A percentile compares a stretch with the other conserved stretches of the same genome.
phyloP scores from a whole-genome alignment of 345 rosid species.

The Cardamine occulta region DNA sequence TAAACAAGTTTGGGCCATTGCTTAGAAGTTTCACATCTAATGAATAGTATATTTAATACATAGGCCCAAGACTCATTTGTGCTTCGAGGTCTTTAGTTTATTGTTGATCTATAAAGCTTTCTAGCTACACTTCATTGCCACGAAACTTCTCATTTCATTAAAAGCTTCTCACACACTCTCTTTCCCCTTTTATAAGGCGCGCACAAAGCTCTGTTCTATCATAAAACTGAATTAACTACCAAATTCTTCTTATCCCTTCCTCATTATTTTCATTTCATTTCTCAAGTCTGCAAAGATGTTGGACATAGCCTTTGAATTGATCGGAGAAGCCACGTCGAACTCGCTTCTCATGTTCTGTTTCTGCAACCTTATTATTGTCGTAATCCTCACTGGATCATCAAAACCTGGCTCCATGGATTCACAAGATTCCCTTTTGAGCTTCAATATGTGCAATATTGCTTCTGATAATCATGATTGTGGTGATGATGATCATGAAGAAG shows the following conservation, averaged over 20 bases:
- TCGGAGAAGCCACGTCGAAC: constrained; percentile 40
- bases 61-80: constrained; percentile 5
- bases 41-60: background rate
- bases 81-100: constrained; percentile 14
- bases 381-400: constrained; percentile 37
- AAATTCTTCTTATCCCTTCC: background rate
- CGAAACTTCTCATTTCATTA: constrained; percentile 12
- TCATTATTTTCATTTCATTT: background rate
- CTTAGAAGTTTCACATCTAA: constrained; percentile 3
- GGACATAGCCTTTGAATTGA: constrained; percentile 36
- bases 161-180: constrained; percentile 37
- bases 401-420: constrained; percentile 21
- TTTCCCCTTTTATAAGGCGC: background rate
- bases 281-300: constrained; percentile 22
- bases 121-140: constrained; percentile 38
- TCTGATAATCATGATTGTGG: constrained; percentile 1
- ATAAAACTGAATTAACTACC: constrained; percentile 28
- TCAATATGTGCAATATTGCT: background rate
- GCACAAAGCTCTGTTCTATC: constrained; percentile 24
- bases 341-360: constrained; percentile 47
- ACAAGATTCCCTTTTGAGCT: constrained; percentile 12
- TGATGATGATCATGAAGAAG: constrained; percentile 21
- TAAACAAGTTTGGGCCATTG: constrained; percentile 21
- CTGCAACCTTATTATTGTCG: constrained; percentile 41
- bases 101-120: constrained; percentile 24